These are phyloP conservation scores for Cyclotella choctawhatcheeana DNA, from an alignment of 108 stramenopile species.

Conservation along the genomic window DNA sequence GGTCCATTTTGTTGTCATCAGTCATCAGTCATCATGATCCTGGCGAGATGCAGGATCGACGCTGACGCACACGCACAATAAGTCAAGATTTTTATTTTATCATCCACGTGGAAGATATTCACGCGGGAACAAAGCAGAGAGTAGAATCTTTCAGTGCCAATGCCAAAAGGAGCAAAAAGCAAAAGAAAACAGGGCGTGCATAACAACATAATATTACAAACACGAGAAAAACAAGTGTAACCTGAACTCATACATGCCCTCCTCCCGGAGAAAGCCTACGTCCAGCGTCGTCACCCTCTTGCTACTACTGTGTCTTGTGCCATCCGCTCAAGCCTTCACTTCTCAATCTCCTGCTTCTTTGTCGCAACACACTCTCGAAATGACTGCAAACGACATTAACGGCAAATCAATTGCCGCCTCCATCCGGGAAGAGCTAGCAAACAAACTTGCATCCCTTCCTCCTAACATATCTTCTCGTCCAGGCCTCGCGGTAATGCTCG, in stretches of 20 bases:
- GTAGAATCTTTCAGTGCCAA: too few relatives aligned
- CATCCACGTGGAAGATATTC: too few relatives aligned
- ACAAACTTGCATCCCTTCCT: slow-evolving; percentile 37
- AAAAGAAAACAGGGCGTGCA: too few relatives aligned
- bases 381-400: slow-evolving; percentile 64
- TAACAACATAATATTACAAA: too few relatives aligned
- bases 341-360: neutral
- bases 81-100: too few relatives aligned
- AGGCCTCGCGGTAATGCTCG: slow-evolving; percentile 95
- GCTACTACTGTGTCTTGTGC: neutral
- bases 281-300: neutral
- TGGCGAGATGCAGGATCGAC: too few relatives aligned
- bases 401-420: slow-evolving; percentile 80
- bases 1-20: too few relatives aligned
- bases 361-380: neutral
- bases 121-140: too few relatives aligned
- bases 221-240: too few relatives aligned
- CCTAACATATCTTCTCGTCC: slow-evolving; percentile 46
- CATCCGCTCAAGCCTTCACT: neutral
- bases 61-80: too few relatives aligned
- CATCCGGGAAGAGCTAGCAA: slow-evolving; percentile 74
- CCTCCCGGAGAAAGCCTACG: neutral
- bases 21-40: too few relatives aligned
- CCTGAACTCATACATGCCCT: slow-evolving; percentile 5
- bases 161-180: too few relatives aligned